Evolutionary conservation across 306 rosid genomes (phyloP).

Genomic region (Macrotyloma uniflorum): DNA sequence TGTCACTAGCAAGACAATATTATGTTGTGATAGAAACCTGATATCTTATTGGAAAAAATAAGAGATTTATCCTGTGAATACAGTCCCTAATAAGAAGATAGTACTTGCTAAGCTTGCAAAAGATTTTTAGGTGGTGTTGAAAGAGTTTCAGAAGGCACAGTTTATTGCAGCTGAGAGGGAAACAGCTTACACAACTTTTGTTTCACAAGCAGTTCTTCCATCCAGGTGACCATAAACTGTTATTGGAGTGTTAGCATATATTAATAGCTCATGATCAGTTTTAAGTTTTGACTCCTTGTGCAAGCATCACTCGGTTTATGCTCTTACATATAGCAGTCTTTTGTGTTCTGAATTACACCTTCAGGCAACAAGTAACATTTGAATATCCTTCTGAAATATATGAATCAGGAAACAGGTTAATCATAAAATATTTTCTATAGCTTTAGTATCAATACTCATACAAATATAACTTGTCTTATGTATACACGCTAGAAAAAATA

Average conservation of each 20-base stretch:
- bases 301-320: not conserved
- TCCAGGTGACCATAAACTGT: slow-evolving; percentile 56
- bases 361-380: slow-evolving; percentile 79
- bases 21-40: too few relatives aligned
- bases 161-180: slow-evolving; percentile 97
- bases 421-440: slow-evolving; percentile 6
- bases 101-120: slow-evolving; percentile 95
- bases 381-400: slow-evolving; percentile 79
- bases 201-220: slow-evolving; percentile 72
- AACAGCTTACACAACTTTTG: slow-evolving; percentile 84
- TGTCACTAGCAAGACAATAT: too few relatives aligned
- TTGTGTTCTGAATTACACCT: slow-evolving; percentile 15
- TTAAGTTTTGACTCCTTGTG: not conserved
- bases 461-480: not conserved
- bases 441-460: not conserved
- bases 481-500: not conserved
- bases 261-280: not conserved
- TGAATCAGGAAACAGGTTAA: slow-evolving; percentile 23
- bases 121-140: slow-evolving; percentile 91
- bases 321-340: slow-evolving; percentile 10
- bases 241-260: not conserved
- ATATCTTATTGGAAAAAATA: too few relatives aligned
- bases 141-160: slow-evolving; percentile 95
- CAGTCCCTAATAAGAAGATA: too few relatives aligned
- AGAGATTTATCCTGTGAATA: too few relatives aligned